Evolutionary conservation across 495 filamentous ascomycete species (phyloP).

Genomic region (Hypoxylon lienhwacheense): DNA sequence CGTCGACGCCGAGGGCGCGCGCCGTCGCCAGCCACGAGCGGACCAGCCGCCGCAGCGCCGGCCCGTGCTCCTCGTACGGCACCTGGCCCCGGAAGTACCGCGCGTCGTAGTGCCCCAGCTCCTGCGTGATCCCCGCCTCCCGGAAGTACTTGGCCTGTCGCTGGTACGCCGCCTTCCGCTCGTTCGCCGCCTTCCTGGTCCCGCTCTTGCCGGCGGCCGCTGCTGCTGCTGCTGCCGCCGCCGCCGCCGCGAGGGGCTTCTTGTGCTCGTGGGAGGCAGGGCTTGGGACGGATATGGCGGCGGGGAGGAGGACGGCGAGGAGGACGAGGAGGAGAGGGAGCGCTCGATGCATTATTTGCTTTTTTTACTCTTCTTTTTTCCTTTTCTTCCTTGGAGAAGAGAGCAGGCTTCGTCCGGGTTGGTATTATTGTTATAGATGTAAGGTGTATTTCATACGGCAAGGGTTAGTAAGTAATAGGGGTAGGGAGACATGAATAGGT

Average conservation of each 20-base stretch:
- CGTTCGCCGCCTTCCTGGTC: neutral
- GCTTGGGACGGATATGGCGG: neutral
- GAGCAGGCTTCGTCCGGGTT: slow-evolving; percentile 8
- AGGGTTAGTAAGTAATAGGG: too few species aligned
- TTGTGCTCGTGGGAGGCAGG: neutral
- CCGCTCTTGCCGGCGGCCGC: neutral
- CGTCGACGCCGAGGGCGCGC: slow-evolving; percentile 64
- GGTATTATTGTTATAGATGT: too few species aligned
- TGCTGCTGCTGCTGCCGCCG: neutral
- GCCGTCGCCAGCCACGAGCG: slow-evolving; percentile 72
- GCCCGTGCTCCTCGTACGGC: slow-evolving; percentile 62
- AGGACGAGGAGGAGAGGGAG: slow-evolving; percentile 8
- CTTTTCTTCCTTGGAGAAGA: neutral
- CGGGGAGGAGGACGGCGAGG: neutral
- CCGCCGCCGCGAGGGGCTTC: neutral
- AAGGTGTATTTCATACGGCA: too few species aligned
- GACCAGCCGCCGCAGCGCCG: slow-evolving; percentile 68
- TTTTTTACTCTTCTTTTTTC: too few species aligned
- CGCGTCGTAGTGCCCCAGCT: slow-evolving; percentile 70
- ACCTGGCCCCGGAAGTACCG: slow-evolving; percentile 66
- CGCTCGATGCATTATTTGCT: slow-evolving; percentile 9
- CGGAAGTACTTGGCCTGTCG: slow-evolving; percentile 50
- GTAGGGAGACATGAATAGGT: too few species aligned
- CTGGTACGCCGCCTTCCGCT: neutral
- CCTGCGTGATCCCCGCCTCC: slow-evolving; percentile 60